Evolutionary conservation across 169 alveolate genomes (phyloP), one percentile per base, ranked within the genome.

Genomic region (Plasmodium inui): DNA sequence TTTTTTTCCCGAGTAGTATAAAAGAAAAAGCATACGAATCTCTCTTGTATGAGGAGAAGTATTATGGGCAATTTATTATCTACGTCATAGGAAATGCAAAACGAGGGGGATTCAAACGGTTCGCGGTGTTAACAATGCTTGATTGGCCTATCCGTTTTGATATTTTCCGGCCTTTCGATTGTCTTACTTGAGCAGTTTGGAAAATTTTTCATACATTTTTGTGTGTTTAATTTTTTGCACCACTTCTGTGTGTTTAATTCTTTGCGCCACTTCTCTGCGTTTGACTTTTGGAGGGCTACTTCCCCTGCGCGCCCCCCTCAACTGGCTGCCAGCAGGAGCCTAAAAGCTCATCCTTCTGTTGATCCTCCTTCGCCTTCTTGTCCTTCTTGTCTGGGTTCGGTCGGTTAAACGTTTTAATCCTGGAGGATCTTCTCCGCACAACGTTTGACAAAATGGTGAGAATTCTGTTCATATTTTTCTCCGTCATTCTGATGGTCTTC

Each of bases 251-350:
- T 2, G 37, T 26, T 67, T 67, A 10, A 67, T n/a, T 12, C 22
- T 6, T 28, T 26, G 30, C n/a, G n/a, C n/a, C n/a, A n/a, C n/a
- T n/a, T n/a, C n/a, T n/a, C n/a, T n/a, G n/a, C n/a, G n/a, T n/a
- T n/a, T n/a, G n/a, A n/a, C n/a, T n/a, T n/a, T n/a, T n/a, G n/a
- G n/a, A n/a, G 19, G 6, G n/a, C 14, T 50, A 50, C 53, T 70
- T 26, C 50, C 70, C 50, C 41, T 82, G n/a, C 34, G 28, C 19
- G 71, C 17, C 46, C 50, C 30, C 73, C 26, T 55, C 37, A 57
- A 88, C 89, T 3, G 94, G 94, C 37, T 88, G 84, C 94, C 94
- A 88, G 39, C 94, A 88, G 7, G 94, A 88, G 19, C 94, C 94
- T 55, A 88, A 79, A 17, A 78, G 30, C 70, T 78, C 90, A 88